Evolutionary conservation across 305 asterid species (phyloP), one percentile per base, ranked within the genome.

Genomic region (Fraxinus angustifolia): DNA sequence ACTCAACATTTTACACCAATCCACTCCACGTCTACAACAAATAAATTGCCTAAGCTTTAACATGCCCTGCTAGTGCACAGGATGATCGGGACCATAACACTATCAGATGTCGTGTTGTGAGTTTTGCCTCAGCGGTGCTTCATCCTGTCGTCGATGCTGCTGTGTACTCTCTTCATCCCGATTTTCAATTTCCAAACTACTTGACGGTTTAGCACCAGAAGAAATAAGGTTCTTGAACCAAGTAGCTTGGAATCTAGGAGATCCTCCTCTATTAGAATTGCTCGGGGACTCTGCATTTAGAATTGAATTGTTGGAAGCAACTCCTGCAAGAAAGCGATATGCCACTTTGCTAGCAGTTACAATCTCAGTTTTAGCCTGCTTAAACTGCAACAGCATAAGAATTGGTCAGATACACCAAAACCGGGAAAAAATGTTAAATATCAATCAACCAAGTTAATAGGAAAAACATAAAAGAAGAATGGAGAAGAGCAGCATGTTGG

Each of bases 301-400:
- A n/a, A 35, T 26, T 5, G 93, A 81, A 78, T 87, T 91, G 87
- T 85, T 90, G 77, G 98, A 87, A 78, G 93, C 91, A 81, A 90
- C 92, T 77, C 98, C 98, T 34, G 89, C 88, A 36, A 96, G 83
- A 85, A 92, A 94, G 38, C 92, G 92, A 78, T 92, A 96, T 0
- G 98, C 97, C 79, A 94, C 99, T 82, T 91, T 96, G 87, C 99
- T 93, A 35, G 98, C 99, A 38, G 97, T 76, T 72, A 91, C 97
- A 21, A 96, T 92, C 92, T 93, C 99, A 1, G 94, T 84, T 91
- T 92, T 96, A 19, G 99, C 99, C 91, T 96, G 99, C 85, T 93
- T 92, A 62, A 93, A 89, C 99, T 94, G 93, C 92, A 90, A 16
- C 36, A 78, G 65, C 77, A 78, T 53, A 56, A 76, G 31, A 81